These are phyloP conservation scores for Ceratocystis variospora DNA, from an alignment of 2,329 filamentous ascomycete species.

Conservation along the genomic window DNA sequence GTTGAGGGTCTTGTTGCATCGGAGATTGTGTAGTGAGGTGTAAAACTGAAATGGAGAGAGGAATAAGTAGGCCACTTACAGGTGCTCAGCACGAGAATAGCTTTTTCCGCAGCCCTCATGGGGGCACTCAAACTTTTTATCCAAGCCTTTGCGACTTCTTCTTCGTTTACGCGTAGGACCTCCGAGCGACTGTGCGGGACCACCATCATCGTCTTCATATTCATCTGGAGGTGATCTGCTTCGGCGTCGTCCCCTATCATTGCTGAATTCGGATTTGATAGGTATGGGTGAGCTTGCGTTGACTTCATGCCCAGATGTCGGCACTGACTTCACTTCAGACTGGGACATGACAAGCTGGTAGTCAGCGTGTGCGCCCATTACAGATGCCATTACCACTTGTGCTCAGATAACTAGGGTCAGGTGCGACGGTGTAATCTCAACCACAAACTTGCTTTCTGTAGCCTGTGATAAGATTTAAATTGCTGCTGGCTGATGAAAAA, in stretches of 20 bases:
- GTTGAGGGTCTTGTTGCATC: background rate
- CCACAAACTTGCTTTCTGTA: background rate
- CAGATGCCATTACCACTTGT: conserved; percentile 8
- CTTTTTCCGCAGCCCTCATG: conserved; percentile 84
- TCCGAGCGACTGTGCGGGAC: conserved; percentile 34
- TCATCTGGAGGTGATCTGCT: conserved; percentile 33
- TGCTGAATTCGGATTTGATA: conserved; percentile 30
- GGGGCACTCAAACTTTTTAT: conserved; percentile 74
- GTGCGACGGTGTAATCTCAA: background rate
- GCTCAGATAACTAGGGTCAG: background rate
- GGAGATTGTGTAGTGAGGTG: conserved; percentile 16
- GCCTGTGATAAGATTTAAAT: no score
- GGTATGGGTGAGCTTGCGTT: conserved; percentile 10
- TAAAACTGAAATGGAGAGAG: background rate
- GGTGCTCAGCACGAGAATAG: conserved; percentile 89
- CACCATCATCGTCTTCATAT: conserved; percentile 29
- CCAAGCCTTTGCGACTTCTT: conserved; percentile 61
- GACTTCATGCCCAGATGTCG: background rate
- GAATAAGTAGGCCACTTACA: conserved; percentile 41
- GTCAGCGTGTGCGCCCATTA: conserved; percentile 10
- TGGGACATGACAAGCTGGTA: conserved; percentile 6
- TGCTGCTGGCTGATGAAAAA: no score
- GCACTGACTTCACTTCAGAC: background rate
- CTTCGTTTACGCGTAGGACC: conserved; percentile 47
- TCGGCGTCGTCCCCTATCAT: conserved; percentile 30